Conservation (phyloP, 208 protist genomes). For the Acanthamoeba castellanii region DNA sequence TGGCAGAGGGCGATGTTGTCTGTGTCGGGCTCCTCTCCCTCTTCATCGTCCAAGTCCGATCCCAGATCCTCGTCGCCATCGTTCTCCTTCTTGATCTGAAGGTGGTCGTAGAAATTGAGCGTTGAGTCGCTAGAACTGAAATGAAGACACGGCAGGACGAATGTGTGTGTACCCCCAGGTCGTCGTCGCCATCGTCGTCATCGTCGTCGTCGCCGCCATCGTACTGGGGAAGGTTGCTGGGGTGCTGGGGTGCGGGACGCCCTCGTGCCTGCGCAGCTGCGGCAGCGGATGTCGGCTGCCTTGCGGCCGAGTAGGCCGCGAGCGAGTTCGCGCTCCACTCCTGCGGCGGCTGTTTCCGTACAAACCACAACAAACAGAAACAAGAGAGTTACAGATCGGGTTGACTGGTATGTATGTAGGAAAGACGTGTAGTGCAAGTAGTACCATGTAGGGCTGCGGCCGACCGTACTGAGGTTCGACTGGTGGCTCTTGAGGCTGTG, state of each 20-base stretch:
- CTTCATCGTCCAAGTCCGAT: conserved; percentile 84
- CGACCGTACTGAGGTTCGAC: conserved; percentile 14
- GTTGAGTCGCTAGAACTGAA: not conserved
- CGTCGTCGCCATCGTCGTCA: conserved; percentile 73
- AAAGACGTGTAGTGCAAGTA: not conserved
- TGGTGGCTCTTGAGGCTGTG: not conserved
- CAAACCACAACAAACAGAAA: not conserved
- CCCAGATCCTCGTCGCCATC: conserved; percentile 77
- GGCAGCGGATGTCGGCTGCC: not conserved
- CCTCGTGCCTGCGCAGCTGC: not conserved
- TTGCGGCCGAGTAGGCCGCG: not conserved
- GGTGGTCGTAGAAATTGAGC: not conserved
- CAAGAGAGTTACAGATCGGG: not conserved
- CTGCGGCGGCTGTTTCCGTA: not conserved
- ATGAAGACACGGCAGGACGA: not conserved
- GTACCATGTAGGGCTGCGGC: conserved; percentile 36
- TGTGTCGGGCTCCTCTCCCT: conserved; percentile 82
- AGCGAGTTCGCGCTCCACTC: not conserved
- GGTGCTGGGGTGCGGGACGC: not conserved
- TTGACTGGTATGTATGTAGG: not conserved
- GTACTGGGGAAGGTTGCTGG: conserved; percentile 62
- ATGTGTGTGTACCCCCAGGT: conserved; percentile 34
- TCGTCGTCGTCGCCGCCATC: conserved; percentile 56
- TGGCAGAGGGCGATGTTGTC: conserved; percentile 85
- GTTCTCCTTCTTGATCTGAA: conserved; percentile 73